Evolutionary conservation across 352 stramenopile species (phyloP).

Genomic region (Pythium guiyangense): DNA sequence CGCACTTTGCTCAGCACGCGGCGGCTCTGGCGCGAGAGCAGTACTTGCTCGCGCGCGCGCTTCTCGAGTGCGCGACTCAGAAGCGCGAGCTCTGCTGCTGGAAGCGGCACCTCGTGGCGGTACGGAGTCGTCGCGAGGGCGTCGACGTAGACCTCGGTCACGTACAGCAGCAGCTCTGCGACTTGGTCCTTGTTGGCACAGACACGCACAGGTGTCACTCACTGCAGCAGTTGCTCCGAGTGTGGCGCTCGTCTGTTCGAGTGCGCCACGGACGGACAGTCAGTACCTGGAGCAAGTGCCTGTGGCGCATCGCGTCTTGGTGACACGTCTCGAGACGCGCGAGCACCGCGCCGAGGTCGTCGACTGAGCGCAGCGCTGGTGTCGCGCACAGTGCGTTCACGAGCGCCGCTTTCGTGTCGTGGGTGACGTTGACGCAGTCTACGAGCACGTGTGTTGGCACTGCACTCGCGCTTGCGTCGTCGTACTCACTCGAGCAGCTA

Average conservation of each 20-base stretch:
- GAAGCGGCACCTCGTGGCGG: slow-evolving; percentile 10
- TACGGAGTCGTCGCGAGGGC: slow-evolving; percentile 43
- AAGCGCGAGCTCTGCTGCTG: slow-evolving; percentile 15
- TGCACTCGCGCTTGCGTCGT: slow-evolving; percentile 7
- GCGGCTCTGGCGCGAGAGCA: slow-evolving; percentile 26
- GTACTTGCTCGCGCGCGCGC: slow-evolving; percentile 26
- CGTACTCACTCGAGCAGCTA: no score
- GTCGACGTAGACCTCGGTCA: slow-evolving; percentile 44
- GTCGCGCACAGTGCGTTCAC: slow-evolving; percentile 21
- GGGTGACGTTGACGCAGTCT: slow-evolving; percentile 27
- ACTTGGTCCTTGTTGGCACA: slow-evolving; percentile 24
- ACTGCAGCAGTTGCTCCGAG: not conserved
- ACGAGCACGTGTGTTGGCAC: slow-evolving; percentile 14
- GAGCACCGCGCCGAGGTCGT: slow-evolving; percentile 20
- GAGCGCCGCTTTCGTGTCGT: slow-evolving; percentile 17
- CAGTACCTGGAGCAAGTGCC: slow-evolving; percentile 30
- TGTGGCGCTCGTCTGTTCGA: not conserved
- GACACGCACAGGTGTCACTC: not conserved
- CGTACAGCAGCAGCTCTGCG: slow-evolving; percentile 26
- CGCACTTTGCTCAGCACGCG: slow-evolving; percentile 38
- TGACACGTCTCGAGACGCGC: slow-evolving; percentile 19
- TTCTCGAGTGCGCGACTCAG: slow-evolving; percentile 25
- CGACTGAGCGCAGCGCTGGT: slow-evolving; percentile 24
- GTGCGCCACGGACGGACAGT: not conserved
- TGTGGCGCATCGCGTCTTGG: slow-evolving; percentile 17